These are phyloP conservation scores for Penicillium crustosum DNA, from an alignment of 2,329 filamentous ascomycete genomes.

Conservation along the genomic window DNA sequence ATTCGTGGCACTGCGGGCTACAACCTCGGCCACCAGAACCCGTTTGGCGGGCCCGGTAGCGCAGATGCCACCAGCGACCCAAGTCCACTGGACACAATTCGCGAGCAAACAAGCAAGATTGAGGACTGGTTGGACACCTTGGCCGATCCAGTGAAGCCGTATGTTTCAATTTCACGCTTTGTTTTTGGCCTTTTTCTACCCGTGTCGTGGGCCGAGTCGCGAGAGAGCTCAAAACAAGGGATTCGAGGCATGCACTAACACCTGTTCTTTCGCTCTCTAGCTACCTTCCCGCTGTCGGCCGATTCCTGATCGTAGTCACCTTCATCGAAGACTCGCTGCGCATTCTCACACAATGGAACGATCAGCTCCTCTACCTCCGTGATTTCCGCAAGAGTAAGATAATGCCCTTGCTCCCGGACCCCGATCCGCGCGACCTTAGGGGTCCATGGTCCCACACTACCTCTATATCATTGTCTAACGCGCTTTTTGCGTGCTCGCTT, in stretches of 20 bases:
- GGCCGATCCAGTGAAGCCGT: conserved; percentile 94
- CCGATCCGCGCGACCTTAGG: conserved; percentile 7
- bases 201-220: neutral
- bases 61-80: conserved; percentile 65
- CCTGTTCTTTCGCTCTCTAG: conserved; percentile 50
- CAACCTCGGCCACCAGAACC: conserved; percentile 73
- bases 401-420: conserved; percentile 9
- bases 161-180: conserved; percentile 46
- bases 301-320: conserved; percentile 96
- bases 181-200: neutral
- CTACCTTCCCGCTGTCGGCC: conserved; percentile 90
- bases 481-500: conserved; percentile 7
- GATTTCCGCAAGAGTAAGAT: conserved; percentile 88
- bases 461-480: conserved; percentile 17
- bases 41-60: conserved; percentile 64
- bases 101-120: conserved; percentile 96
- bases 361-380: conserved; percentile 89
- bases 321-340: conserved; percentile 95
- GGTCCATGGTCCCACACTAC: conserved; percentile 1
- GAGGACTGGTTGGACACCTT: conserved; percentile 87
- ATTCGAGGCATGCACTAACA: conserved; percentile 31
- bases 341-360: conserved; percentile 96
- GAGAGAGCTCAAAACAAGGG: conserved; percentile 17
- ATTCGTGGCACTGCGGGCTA: conserved; percentile 73
- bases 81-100: conserved; percentile 81